Base-by-base conservation (phyloP, 1,284 basidiomycete species). In the Ceratobasidium sp. region DNA sequence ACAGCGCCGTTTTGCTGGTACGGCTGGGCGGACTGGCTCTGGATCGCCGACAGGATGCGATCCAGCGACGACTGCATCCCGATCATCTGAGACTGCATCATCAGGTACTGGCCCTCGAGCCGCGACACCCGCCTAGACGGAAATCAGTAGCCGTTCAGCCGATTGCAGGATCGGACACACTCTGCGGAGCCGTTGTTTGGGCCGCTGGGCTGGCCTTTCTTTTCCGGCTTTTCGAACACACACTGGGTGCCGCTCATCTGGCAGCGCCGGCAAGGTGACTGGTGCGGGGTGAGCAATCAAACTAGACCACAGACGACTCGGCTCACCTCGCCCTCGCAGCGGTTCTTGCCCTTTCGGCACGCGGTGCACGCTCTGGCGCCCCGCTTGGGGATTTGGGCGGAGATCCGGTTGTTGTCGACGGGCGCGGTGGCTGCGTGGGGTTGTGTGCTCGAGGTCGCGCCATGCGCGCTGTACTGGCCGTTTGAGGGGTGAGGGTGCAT, bases 141-240 rank as follows among this genome's bases (percentile, higher is more conserved):
- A 8, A 65, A 37, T 65, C 58, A 76, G 75, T 79, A 66, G n/a
- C 75, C 76, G 62, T 76, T 79, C 79, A 77, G 73, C 74, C 76
- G 79, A 73, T 75, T 37, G 3, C 11, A 76, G 76, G 66, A 76
- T 74, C 64, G 71, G 46, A 85, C 89, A 82, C 79, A 94, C 92
- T 94, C 92, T 71, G 91, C 85, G 79, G 91, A 90, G 59, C 89
- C 87, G 16, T 76, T 46, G 69, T 89, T 84, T 78, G 89, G 83
- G 7, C 84, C 83, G 76, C 89, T 89, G 0, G 83, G 83, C 79
- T 48, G 37, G 24, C 85, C 86, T 84, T 93, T 94, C 85, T 91
- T 93, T 82, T 95, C 91, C 79, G 94, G 94, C 82, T 96, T 97
- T 82, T 96, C 96, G 81, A 96, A 98, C 59, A 98, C 84, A 80